These are phyloP conservation scores for Beauveria brongniartii DNA, from an alignment of 2,329 filamentous ascomycete genomes.

Conservation along the genomic window DNA sequence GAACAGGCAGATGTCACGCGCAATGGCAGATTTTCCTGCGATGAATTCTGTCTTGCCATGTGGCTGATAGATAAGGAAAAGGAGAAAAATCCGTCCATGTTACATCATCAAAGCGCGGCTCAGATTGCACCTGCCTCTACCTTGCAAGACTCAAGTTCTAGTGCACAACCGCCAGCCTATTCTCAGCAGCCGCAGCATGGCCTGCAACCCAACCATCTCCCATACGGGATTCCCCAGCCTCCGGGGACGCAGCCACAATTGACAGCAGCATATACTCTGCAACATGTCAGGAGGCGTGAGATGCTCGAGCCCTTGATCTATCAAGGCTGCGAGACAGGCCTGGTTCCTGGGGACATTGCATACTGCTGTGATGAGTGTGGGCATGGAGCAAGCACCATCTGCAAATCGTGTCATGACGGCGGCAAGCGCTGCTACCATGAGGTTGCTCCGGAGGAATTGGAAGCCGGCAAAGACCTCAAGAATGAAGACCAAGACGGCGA, in stretches of 20 bases:
- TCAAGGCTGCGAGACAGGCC: conserved; percentile 6
- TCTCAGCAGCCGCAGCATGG: not conserved
- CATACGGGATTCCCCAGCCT: not conserved
- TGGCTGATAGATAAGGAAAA: conserved; percentile 15
- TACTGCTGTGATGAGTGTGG: conserved; percentile 8
- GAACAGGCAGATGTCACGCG: conserved; percentile 17
- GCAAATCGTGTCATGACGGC: not conserved
- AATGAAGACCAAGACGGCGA: conserved; percentile 5
- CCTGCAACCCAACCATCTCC: not conserved
- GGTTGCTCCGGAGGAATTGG: not conserved
- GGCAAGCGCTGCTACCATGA: conserved; percentile 6
- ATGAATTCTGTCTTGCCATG: conserved; percentile 19
- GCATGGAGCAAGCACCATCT: not conserved
- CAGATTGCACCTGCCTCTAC: not conserved
- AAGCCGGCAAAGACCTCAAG: conserved; percentile 1
- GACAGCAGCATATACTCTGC: not conserved
- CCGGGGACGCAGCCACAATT: not conserved
- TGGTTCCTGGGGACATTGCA: conserved; percentile 5
- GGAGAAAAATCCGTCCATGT: not conserved
- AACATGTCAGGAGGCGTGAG: not conserved
- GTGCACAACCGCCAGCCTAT: not conserved
- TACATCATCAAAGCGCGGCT: not conserved
- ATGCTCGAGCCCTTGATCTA: conserved; percentile 12
- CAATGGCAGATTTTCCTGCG: conserved; percentile 16
- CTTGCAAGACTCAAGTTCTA: not conserved